A percentile compares a stretch with the other conserved stretches of the same genome.
Evolutionary conservation across 1,284 basidiomycete species (phyloP).

Genomic region (Papiliotrema terrestris): DNA sequence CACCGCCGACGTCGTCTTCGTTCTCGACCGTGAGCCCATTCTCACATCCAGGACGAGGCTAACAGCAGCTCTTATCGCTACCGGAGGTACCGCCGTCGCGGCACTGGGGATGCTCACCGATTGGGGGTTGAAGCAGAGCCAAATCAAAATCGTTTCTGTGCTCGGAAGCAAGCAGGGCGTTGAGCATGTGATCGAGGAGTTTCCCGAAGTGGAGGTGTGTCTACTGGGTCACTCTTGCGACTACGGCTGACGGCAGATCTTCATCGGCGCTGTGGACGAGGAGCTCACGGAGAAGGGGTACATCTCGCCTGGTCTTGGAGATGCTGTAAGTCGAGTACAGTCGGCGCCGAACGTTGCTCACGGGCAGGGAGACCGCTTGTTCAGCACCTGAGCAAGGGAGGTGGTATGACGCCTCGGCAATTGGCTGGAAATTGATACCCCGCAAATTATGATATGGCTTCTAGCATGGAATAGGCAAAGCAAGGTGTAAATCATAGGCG

Average conservation of each 20-base stretch:
- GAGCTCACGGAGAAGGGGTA: conserved; percentile 67
- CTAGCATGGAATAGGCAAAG: no score
- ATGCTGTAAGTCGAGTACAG: conserved; percentile 59
- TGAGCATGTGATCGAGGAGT: conserved; percentile 60
- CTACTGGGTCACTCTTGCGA: not conserved
- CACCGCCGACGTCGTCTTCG: conserved; percentile 74
- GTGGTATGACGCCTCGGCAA: no score
- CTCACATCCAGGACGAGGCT: not conserved
- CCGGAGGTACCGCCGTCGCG: conserved; percentile 86
- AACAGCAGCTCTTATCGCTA: conserved; percentile 69
- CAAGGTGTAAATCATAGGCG: no score
- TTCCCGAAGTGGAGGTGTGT: conserved; percentile 75
- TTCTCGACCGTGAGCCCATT: conserved; percentile 64
- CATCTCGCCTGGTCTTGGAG: conserved; percentile 82
- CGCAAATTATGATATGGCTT: no score
- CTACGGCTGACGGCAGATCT: conserved; percentile 52
- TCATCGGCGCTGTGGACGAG: conserved; percentile 75
- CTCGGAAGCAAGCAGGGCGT: conserved; percentile 76
- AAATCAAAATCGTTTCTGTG: conserved; percentile 79
- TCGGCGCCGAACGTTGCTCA: not conserved
- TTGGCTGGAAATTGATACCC: no score
- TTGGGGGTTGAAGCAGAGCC: conserved; percentile 66
- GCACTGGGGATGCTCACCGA: conserved; percentile 79
- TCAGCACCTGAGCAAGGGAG: conserved; percentile 11
- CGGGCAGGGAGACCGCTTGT: conserved; percentile 23